These are phyloP conservation scores for Wickerhamomyces sp. DNA, from an alignment of 1,139 yeast species.

Conservation along the genomic window DNA sequence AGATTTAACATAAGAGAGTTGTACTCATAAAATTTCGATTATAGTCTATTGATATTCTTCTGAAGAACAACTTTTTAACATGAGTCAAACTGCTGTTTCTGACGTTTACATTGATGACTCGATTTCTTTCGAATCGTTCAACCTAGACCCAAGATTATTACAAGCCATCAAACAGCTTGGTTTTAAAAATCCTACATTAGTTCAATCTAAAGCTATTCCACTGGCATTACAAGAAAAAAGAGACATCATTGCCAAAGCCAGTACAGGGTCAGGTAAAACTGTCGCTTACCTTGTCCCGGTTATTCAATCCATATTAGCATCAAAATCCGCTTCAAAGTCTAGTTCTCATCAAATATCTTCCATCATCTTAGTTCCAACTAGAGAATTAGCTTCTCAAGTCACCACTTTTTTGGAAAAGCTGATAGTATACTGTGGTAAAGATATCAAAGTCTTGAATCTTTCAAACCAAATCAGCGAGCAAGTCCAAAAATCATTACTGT, in stretches of 20 bases:
- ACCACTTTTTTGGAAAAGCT: slow-evolving; percentile 62
- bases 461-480: slow-evolving; percentile 70
- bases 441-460: slow-evolving; percentile 63
- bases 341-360: slow-evolving; percentile 31
- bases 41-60: neutral
- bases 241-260: slow-evolving; percentile 83
- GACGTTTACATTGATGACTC: slow-evolving; percentile 67
- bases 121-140: slow-evolving; percentile 64
- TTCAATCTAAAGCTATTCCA: slow-evolving; percentile 90
- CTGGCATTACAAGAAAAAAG: slow-evolving; percentile 81
- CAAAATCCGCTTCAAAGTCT: slow-evolving; percentile 24
- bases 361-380: slow-evolving; percentile 76
- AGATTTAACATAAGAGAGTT: too few relatives aligned
- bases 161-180: slow-evolving; percentile 86
- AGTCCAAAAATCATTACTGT: slow-evolving; percentile 64
- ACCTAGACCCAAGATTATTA: slow-evolving; percentile 71
- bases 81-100: slow-evolving; percentile 40
- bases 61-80: neutral
- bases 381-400: slow-evolving; percentile 85
- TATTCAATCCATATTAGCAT: slow-evolving; percentile 55
- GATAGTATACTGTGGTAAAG: slow-evolving; percentile 64
- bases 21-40: neutral
- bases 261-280: slow-evolving; percentile 90
- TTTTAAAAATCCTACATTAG: slow-evolving; percentile 78
- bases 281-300: slow-evolving; percentile 81